Base-by-base conservation (phyloP, 2,329 filamentous ascomycete genomes). In the Trichoderma cornu-damae region DNA sequence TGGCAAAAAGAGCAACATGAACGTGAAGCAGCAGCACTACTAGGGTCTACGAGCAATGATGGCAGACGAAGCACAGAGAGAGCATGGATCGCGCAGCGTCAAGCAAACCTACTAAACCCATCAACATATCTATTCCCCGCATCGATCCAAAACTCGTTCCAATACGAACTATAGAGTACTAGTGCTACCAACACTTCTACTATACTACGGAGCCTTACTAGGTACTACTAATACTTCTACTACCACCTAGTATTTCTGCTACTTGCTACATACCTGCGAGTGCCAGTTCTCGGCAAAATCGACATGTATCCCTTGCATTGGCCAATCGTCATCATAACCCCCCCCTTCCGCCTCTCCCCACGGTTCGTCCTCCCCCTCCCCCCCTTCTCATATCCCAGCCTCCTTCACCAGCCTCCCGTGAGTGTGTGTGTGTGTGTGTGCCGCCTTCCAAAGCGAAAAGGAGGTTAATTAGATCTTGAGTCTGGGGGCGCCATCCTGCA, bases 371-470 rank as follows among this genome's bases (percentile, higher is more conserved):
- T 43, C 42, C 18, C 51, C 42, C 49, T n/a, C n/a, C n/a, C n/a
- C n/a, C n/a, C n/a, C n/a, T n/a, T n/a, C n/a, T n/a, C n/a, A n/a
- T n/a, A 43, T 24, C 47, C 52, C 40, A 35, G 6, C 42, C 42
- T 37, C 34, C 48, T 54, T 57, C 44, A 58, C 57, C 57, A 60
- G 56, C 51, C 61, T 62, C 57, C 56, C 57, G 16, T n/a, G n/a
- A n/a, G n/a, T n/a, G n/a, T 61, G 22, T 51, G 48, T 35, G 51
- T 61, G 22, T 51, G 48, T 61, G 22, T 51, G 48, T 35, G 51
- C 51, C 37, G 30, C 51, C 20, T 46, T 26, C 22, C 14, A 5
- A 24, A 47, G 52, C 32, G 40, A 14, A 51, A 32, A 54, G 37
- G 49, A 47, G 30, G 52, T 28, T 55, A 22, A 32, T 30, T 28